Conservation (phyloP, 176 grass and related monocot genomes). For the Eragrostis curvula region DNA sequence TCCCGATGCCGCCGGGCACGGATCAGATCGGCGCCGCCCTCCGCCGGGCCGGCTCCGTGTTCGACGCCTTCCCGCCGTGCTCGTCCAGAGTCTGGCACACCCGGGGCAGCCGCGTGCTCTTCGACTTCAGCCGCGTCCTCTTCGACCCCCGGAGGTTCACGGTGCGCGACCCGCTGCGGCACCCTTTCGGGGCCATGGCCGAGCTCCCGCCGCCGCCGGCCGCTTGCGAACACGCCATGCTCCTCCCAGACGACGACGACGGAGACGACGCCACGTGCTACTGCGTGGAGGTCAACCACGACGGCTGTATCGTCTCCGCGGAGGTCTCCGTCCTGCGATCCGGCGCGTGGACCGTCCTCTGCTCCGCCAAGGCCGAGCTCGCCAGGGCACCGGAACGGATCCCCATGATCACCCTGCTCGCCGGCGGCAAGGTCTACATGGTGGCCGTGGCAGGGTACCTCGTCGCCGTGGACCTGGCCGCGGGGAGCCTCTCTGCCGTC, state of each 20-base stretch:
- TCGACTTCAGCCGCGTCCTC: no score
- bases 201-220: not conserved
- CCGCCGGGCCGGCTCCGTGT: not conserved
- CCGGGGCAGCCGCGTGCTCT: not conserved
- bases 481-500: not conserved
- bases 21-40: not conserved
- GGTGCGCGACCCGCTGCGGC: not conserved
- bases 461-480: not conserved
- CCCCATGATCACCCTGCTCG: not conserved
- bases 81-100: not conserved
- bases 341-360: not conserved
- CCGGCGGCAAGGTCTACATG: slow-evolving; percentile 21
- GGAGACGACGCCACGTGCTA: slow-evolving; percentile 25
- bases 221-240: not conserved
- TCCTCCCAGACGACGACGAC: not conserved
- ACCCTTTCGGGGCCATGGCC: not conserved
- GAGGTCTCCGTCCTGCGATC: not conserved
- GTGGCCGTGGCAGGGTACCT: not conserved
- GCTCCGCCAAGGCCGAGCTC: not conserved
- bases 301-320: not conserved
- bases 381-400: not conserved
- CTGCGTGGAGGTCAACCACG: not conserved
- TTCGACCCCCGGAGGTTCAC: no score
- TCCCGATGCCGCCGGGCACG: no score
- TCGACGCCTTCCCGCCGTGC: not conserved